phyloP scores from a whole-genome alignment of 78 protist species.

The Bigelowiella natans region DNA sequence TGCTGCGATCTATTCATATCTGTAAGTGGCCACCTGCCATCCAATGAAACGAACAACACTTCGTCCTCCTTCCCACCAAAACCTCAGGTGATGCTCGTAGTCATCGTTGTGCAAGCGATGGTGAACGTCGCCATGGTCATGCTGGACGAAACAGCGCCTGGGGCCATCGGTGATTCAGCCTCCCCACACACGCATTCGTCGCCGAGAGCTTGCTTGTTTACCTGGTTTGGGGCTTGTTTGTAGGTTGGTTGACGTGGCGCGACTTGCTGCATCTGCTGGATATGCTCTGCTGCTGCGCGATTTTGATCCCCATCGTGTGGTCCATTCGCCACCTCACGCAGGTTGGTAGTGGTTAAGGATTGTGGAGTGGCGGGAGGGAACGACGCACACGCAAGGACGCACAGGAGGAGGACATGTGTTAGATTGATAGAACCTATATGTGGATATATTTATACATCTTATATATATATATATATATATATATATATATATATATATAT shows the following conservation, averaged over 20 bases:
- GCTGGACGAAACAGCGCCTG: background rate
- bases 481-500: background rate
- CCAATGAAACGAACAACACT: no score
- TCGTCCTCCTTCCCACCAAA: no score
- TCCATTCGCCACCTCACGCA: background rate
- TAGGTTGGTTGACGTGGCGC: background rate
- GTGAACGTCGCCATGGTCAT: background rate
- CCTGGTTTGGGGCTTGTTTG: background rate
- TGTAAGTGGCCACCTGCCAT: no score
- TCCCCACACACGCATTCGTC: background rate
- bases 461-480: background rate
- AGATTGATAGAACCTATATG: background rate
- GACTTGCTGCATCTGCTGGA: background rate
- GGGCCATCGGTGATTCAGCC: background rate
- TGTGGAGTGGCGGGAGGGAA: no score
- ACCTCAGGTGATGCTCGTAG: background rate
- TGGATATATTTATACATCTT: background rate
- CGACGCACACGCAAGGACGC: no score
- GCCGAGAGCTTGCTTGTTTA: background rate
- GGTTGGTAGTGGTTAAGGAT: no score
- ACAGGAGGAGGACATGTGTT: no score
- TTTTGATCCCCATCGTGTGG: background rate
- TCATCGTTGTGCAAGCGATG: background rate
- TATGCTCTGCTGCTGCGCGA: background rate
- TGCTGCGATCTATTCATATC: no score